These are phyloP conservation scores for Fusarium zealandicum DNA, from an alignment of 2,329 filamentous ascomycete genomes.

Conservation along the genomic window DNA sequence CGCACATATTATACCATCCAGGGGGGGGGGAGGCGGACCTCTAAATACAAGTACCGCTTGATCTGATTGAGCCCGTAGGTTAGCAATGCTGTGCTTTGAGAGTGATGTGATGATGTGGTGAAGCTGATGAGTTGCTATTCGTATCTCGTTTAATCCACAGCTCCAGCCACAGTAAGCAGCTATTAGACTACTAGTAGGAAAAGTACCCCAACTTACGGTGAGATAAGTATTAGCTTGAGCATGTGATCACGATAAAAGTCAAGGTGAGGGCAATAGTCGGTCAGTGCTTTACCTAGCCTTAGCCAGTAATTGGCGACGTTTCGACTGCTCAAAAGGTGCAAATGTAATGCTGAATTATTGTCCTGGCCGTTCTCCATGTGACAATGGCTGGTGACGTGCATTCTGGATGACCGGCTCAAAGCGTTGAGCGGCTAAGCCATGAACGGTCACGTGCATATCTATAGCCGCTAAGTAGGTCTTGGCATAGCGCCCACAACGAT, in stretches of 20 bases:
- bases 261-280: neutral
- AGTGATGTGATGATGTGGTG: neutral
- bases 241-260: constrained; percentile 8
- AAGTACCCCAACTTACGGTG: constrained; percentile 2
- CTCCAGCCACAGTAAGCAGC: neutral
- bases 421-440: constrained; percentile 14
- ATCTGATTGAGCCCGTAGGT: constrained; percentile 5
- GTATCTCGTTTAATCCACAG: neutral
- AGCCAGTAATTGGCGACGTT: too few relatives aligned
- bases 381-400: constrained; percentile 6
- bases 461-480: constrained; percentile 23
- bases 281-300: neutral
- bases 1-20: constrained; percentile 29
- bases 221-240: constrained; percentile 2
- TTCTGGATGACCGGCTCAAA: constrained; percentile 15
- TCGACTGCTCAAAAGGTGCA: constrained; percentile 7
- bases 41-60: constrained; percentile 25
- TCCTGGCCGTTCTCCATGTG: constrained; percentile 21
- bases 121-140: neutral
- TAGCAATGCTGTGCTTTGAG: neutral
- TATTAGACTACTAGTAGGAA: neutral
- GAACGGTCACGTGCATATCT: constrained; percentile 32
- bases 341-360: constrained; percentile 15
- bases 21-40: constrained; percentile 15
- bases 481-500: constrained; percentile 39